Evolutionary conservation across 257 asterid genomes (phyloP).

Genomic region (Leptodermis oblonga): DNA sequence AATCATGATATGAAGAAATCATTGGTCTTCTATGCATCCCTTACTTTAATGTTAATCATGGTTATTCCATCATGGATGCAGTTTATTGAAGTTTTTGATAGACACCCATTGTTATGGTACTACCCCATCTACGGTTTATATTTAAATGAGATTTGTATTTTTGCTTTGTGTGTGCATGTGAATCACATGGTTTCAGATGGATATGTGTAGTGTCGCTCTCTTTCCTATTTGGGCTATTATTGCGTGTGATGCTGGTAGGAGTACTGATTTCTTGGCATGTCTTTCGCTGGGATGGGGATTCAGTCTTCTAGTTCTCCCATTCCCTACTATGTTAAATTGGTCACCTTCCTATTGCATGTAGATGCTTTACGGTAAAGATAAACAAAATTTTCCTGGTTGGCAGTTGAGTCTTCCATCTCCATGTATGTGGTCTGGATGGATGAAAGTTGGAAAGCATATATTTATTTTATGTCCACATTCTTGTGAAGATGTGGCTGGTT

Average conservation of each 20-base stretch:
- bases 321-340: neutral
- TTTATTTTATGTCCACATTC: neutral
- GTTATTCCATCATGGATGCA: conserved; percentile 90
- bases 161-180: neutral
- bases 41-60: conserved; percentile 40
- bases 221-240: neutral
- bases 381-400: neutral
- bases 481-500: neutral
- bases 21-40: conserved; percentile 51
- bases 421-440: neutral
- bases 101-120: conserved; percentile 81
- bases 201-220: neutral
- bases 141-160: neutral
- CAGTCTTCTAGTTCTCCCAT: neutral
- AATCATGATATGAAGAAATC: conserved; percentile 52
- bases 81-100: conserved; percentile 59
- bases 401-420: neutral
- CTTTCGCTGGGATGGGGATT: neutral
- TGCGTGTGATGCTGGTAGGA: neutral
- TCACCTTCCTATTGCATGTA: neutral
- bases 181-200: neutral
- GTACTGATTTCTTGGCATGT: neutral
- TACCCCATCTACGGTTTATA: neutral
- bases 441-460: neutral
- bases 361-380: neutral